Conservation (phyloP, 768 basidiomycete genomes). For the Suillus ampliporus region DNA sequence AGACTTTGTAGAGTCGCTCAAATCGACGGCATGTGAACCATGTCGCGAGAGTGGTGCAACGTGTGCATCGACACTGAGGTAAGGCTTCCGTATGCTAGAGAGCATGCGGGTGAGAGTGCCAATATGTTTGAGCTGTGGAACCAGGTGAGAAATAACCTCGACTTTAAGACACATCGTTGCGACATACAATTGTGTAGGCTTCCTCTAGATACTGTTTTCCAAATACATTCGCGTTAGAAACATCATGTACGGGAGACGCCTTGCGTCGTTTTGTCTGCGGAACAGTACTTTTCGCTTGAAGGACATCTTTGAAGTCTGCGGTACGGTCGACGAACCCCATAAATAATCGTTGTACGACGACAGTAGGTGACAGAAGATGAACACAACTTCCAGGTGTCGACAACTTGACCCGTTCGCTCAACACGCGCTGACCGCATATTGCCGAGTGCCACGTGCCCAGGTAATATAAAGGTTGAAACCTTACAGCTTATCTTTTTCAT, state of each 20-base stretch:
- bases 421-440: slow-evolving; percentile 1
- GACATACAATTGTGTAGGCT: slow-evolving; percentile 70
- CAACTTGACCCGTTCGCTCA: background rate
- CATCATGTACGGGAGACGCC: slow-evolving; percentile 41
- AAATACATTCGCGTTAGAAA: slow-evolving; percentile 45
- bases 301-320: slow-evolving; percentile 58
- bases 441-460: slow-evolving; percentile 29
- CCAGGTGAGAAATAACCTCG: slow-evolving; percentile 8
- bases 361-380: slow-evolving; percentile 14
- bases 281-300: slow-evolving; percentile 49
- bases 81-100: slow-evolving; percentile 77
- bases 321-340: slow-evolving; percentile 72
- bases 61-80: slow-evolving; percentile 79
- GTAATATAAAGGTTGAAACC: slow-evolving; percentile 15
- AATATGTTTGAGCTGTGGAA: slow-evolving; percentile 71
- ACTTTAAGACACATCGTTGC: background rate
- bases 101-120: slow-evolving; percentile 75
- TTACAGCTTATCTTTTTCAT: slow-evolving; percentile 15
- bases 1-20: slow-evolving; percentile 52
- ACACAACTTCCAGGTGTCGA: background rate
- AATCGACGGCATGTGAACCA: slow-evolving; percentile 57
- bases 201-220: slow-evolving; percentile 76
- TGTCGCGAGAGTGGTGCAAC: slow-evolving; percentile 57
- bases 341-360: slow-evolving; percentile 9
- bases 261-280: slow-evolving; percentile 60